Conservation (phyloP, 2,329 filamentous ascomycete genomes). For the Chaetomium strumarium region DNA sequence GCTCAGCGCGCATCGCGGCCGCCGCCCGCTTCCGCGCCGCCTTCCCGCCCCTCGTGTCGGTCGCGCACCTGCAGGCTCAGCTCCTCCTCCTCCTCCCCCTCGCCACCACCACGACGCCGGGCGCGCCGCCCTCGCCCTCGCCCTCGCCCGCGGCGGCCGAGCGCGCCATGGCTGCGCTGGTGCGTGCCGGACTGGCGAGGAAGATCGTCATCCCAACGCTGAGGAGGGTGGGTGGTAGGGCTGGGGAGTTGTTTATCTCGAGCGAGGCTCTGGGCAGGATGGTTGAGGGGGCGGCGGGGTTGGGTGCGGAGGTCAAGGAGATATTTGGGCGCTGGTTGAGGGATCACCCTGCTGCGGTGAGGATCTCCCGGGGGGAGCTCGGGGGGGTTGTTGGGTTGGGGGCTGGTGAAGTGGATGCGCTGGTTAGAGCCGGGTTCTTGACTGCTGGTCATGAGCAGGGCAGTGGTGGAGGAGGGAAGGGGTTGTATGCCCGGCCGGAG, state of each 20-base stretch:
- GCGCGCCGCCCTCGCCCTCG: slow-evolving; percentile 27
- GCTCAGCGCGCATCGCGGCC: slow-evolving; percentile 56
- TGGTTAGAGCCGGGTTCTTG: slow-evolving; percentile 63
- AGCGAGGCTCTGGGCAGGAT: slow-evolving; percentile 49
- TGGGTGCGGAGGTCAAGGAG: slow-evolving; percentile 40
- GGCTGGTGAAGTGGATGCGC: slow-evolving; percentile 44
- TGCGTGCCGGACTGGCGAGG: slow-evolving; percentile 50
- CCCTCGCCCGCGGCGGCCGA: slow-evolving; percentile 57
- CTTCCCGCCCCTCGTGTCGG: slow-evolving; percentile 59
- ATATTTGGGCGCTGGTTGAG: slow-evolving; percentile 49
- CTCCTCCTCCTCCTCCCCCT: slow-evolving; percentile 31
- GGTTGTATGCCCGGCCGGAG: slow-evolving; percentile 38
- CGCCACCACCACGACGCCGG: too few relatives aligned
- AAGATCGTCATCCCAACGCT: slow-evolving; percentile 56
- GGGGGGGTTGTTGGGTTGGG: slow-evolving; percentile 31
- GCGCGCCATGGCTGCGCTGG: slow-evolving; percentile 58
- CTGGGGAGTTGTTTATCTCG: slow-evolving; percentile 55
- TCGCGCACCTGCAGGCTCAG: slow-evolving; percentile 61
- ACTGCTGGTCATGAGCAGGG: slow-evolving; percentile 43
- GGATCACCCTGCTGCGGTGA: slow-evolving; percentile 40
- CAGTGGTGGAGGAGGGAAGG: slow-evolving; percentile 30
- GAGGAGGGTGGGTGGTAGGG: slow-evolving; percentile 34
- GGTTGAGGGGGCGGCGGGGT: slow-evolving; percentile 28
- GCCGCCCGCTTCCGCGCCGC: slow-evolving; percentile 54
- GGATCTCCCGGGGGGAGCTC: slow-evolving; percentile 25